These are phyloP conservation scores for Dalbergia oliveri DNA, from an alignment of 306 rosid genomes.

Conservation along the genomic window DNA sequence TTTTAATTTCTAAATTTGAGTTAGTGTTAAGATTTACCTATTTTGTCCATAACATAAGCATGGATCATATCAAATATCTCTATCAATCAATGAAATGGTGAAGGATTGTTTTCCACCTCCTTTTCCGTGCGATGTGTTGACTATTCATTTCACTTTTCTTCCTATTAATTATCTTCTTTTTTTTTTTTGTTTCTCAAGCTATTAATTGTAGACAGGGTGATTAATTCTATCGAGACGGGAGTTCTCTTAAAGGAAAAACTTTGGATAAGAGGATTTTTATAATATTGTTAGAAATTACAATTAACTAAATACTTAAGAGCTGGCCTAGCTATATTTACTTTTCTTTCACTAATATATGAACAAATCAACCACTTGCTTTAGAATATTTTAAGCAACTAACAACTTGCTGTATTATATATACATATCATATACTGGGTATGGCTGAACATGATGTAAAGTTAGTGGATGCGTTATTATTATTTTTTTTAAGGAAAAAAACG, in stretches of 20 bases:
- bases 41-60: neutral
- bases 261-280: too few species aligned
- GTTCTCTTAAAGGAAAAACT: too few species aligned
- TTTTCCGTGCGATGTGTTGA: constrained; percentile 43
- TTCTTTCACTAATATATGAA: constrained; percentile 6
- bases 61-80: constrained; percentile 32
- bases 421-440: neutral
- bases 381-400: neutral
- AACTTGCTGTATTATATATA: neutral
- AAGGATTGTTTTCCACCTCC: constrained; percentile 44
- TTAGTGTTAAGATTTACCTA: neutral
- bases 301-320: too few species aligned
- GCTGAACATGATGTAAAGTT: neutral
- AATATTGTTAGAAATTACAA: too few species aligned
- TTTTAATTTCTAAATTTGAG: neutral
- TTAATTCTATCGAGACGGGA: too few species aligned
- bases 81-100: constrained; percentile 44
- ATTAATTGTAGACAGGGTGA: too few species aligned
- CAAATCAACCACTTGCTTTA: constrained; percentile 8
- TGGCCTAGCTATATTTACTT: neutral
- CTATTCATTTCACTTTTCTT: constrained; percentile 27
- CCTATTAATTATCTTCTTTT: neutral
- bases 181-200: too few species aligned
- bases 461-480: neutral
- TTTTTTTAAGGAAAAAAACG: neutral